phyloP scores from a whole-genome alignment of 148 eudicot species.

The Camellia sinensis region DNA sequence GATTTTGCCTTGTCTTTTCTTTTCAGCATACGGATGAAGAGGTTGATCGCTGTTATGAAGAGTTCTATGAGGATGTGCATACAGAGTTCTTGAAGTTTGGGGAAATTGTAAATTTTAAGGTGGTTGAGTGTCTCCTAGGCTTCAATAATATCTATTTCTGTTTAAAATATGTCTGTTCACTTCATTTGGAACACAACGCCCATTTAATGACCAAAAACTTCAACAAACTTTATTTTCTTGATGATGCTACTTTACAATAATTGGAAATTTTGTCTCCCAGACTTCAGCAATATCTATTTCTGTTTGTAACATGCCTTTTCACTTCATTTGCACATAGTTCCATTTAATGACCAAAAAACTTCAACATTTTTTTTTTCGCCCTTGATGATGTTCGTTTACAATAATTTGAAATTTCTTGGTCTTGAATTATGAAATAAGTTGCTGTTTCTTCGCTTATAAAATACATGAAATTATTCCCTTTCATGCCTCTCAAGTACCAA shows the following conservation, averaged over 20 bases:
- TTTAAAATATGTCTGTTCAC: background rate
- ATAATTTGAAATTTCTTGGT: background rate
- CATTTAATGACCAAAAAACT: background rate
- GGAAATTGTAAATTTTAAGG: conserved; percentile 92
- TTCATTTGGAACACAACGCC: background rate
- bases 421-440: background rate
- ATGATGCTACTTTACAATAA: background rate
- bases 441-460: background rate
- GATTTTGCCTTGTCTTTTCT: conserved; percentile 24
- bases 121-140: conserved; percentile 20
- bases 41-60: conserved; percentile 73
- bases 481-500: conserved; percentile 4
- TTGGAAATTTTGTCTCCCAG: background rate
- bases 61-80: conserved; percentile 97
- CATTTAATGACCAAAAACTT: background rate
- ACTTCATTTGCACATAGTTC: background rate
- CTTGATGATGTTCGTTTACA: background rate
- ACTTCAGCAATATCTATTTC: conserved; percentile 11
- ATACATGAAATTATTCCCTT: background rate
- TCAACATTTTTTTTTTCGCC: background rate
- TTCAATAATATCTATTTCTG: conserved; percentile 15
- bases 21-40: conserved; percentile 87
- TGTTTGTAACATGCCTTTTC: background rate
- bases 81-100: conserved; percentile 95
- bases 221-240: background rate